Base-by-base conservation (phyloP, 106 monocot species). In the Apostasia ramifera region DNA sequence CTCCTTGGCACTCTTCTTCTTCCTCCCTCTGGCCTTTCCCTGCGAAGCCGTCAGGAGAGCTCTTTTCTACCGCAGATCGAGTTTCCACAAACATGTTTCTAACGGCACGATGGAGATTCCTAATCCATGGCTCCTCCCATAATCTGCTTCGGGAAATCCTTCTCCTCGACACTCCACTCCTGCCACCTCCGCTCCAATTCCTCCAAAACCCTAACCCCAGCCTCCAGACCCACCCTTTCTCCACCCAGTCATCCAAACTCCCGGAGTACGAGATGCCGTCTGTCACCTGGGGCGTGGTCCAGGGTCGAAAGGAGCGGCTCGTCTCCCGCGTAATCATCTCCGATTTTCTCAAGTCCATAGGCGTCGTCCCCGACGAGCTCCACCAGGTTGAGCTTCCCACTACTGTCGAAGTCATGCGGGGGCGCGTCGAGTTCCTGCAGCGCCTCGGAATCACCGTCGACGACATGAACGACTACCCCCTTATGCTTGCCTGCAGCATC, bases 241-340 rank as follows among this genome's bases (percentile, higher is more conserved):
- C 72, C 41, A 2, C 70, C 42, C 54, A 71, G 3, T 9, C 74
- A 41, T 65, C 81, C 66, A 77, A 75, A 54, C 70, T 80, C 42
- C 89, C 86, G 8, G 89, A 93, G 78, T 93, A 84, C 67, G 83
- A 93, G 84, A 83, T 93, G 77, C 93, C 93, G 7, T 68, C 93
- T 5, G 93, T 93, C 45, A 93, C 89, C 13, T 93, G 93, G 93
- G 93, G 89, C 56, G 84, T 77, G 6, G 82, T 93, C 72, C 93
- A 89, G 53, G 89, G 93, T 6, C 83, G 89, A 45, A 93, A 89
- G 79, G 93, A 93, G 76, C 86, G 84, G 40, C 86, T 93, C 38
- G 80, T 93, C 5, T 93, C 93, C 68, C 83, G 93, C 49, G 89
- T 93, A 45, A 84, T 93, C 70, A 86, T 89, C 78, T 81, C 86